Conservation (phyloP, 2,329 filamentous ascomycete species). For the Phyllosticta citrichinensis region DNA sequence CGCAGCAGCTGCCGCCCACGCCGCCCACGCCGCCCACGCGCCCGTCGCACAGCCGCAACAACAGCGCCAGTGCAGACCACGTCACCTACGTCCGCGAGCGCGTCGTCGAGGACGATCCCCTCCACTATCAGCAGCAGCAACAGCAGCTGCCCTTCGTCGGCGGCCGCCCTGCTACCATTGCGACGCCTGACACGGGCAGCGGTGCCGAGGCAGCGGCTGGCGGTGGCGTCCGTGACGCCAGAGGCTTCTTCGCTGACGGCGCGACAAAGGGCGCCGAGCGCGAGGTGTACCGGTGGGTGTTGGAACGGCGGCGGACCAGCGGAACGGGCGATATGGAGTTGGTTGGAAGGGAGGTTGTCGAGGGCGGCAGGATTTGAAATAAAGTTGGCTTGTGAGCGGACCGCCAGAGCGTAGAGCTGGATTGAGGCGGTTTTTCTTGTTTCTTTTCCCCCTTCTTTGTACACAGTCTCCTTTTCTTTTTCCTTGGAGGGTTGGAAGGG, state of each 20-base stretch:
- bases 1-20: neutral
- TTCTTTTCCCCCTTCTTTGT: neutral
- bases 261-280: neutral
- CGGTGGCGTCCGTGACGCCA: conserved; percentile 25
- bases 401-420: neutral
- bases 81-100: conserved; percentile 54
- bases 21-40: neutral
- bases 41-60: conserved; percentile 24
- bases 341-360: conserved; percentile 54
- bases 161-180: neutral
- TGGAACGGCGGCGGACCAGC: conserved; percentile 56
- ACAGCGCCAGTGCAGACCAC: conserved; percentile 51
- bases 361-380: conserved; percentile 40
- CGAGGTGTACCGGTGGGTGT: conserved; percentile 43
- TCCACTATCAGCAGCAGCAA: neutral
- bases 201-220: conserved; percentile 42
- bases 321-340: conserved; percentile 57
- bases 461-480: neutral
- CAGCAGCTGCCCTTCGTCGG: neutral
- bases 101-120: neutral
- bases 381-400: neutral
- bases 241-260: neutral
- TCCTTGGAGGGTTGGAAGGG: too few relatives aligned
- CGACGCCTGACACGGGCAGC: neutral
- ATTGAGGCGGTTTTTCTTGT: neutral